Conservation (phyloP, 2,329 filamentous ascomycete genomes). For the Sporothrix phasma region DNA sequence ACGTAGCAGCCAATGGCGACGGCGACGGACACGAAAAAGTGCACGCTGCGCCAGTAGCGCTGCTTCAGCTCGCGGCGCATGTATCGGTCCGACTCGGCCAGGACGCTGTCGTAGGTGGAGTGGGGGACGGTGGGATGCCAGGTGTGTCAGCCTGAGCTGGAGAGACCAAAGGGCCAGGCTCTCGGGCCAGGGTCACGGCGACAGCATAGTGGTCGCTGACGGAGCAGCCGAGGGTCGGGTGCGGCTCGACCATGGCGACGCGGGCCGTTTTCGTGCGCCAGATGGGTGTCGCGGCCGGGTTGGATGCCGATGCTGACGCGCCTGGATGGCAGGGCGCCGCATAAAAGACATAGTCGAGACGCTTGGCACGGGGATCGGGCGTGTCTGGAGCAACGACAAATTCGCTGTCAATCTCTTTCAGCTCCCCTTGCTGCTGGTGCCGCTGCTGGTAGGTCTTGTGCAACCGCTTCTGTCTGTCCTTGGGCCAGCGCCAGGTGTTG, state of each 20-base stretch:
- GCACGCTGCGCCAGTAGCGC: constrained; percentile 57
- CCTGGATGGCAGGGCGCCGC: not conserved
- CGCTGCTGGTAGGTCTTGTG: constrained; percentile 6
- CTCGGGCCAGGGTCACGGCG: constrained; percentile 56
- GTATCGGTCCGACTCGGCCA: constrained; percentile 61
- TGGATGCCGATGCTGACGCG: constrained; percentile 30
- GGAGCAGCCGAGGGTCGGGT: constrained; percentile 72
- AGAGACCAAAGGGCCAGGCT: not conserved
- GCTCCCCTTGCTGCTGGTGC: not conserved
- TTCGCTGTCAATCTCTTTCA: not conserved
- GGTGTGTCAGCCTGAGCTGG: not conserved
- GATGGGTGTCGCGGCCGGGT: constrained; percentile 20
- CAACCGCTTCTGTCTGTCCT: constrained; percentile 15
- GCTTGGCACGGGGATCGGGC: constrained; percentile 65
- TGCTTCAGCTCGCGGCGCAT: constrained; percentile 60
- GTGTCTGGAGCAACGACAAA: constrained; percentile 42
- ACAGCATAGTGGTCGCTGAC: constrained; percentile 94
- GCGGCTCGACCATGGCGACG: constrained; percentile 72
- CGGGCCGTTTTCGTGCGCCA: constrained; percentile 64
- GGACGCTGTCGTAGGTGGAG: constrained; percentile 51
- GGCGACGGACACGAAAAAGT: constrained; percentile 60
- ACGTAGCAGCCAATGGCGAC: constrained; percentile 66
- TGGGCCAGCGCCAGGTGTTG: constrained; percentile 89
- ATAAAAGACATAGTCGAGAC: constrained; percentile 87
- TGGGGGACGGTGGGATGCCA: not conserved